A percentile compares a stretch with the other conserved stretches of the same genome.
phyloP scores from a whole-genome alignment of 805 yeast species.

The Candida ulmi region DNA sequence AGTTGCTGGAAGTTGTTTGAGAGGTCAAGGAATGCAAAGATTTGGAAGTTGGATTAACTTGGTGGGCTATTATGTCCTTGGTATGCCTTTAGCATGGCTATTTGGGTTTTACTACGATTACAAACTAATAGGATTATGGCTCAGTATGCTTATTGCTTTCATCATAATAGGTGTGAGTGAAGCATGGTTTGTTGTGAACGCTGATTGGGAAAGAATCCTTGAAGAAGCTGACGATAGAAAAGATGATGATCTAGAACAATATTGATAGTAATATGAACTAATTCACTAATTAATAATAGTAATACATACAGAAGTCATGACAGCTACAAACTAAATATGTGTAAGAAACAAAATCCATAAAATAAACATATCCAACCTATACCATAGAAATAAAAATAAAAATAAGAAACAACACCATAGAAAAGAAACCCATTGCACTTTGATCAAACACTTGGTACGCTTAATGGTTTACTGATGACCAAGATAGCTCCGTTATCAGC shows the following conservation, averaged over 20 bases:
- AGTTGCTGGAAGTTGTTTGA: conserved; percentile 63
- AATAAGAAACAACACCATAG: not conserved
- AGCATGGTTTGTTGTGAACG: conserved; percentile 35
- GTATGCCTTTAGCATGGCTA: conserved; percentile 60
- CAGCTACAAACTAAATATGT: too few species aligned
- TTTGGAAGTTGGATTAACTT: conserved; percentile 71
- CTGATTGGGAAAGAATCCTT: conserved; percentile 47
- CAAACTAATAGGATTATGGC: conserved; percentile 61
- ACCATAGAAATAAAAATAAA: not conserved
- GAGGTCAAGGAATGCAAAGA: conserved; percentile 84
- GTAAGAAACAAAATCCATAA: too few species aligned
- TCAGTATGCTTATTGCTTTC: conserved; percentile 55
- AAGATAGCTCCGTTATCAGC: conserved; percentile 43
- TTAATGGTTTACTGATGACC: conserved; percentile 28
- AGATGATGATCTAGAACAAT: conserved; percentile 9
- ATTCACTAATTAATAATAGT: too few species aligned
- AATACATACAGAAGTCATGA: too few species aligned
- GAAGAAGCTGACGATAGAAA: conserved; percentile 38
- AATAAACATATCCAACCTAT: not conserved
- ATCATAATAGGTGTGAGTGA: conserved; percentile 38
- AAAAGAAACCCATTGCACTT: not conserved
- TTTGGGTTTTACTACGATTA: conserved; percentile 43
- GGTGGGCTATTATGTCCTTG: conserved; percentile 62
- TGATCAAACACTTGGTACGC: not conserved
- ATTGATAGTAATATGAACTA: too few species aligned